Conservation (phyloP, 2,329 filamentous ascomycete genomes). For the Ascochyta pisi region DNA sequence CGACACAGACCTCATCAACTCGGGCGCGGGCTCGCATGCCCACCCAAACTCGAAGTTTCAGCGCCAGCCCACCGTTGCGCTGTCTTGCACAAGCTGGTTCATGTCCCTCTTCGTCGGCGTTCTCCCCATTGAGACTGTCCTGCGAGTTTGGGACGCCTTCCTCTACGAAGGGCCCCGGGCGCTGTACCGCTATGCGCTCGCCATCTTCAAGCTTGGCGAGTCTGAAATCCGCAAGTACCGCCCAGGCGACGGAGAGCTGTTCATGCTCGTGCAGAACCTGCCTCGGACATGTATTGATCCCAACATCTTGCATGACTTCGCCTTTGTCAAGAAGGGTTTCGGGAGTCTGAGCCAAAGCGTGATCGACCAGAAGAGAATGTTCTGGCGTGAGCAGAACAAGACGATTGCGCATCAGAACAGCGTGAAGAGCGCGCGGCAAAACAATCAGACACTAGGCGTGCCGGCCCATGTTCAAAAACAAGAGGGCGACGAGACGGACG, state of each 20-base stretch:
- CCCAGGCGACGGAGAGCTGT: constrained; percentile 90
- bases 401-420: constrained; percentile 30
- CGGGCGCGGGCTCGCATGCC: constrained; percentile 41
- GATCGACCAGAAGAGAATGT: constrained; percentile 73
- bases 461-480: constrained; percentile 3
- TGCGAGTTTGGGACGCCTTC: constrained; percentile 94
- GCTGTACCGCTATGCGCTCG: constrained; percentile 87
- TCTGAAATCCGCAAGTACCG: constrained; percentile 75
- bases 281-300: constrained; percentile 82
- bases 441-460: constrained; percentile 4
- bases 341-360: constrained; percentile 80
- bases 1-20: constrained; percentile 65
- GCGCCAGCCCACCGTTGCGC: constrained; percentile 82
- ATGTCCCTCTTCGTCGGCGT: constrained; percentile 97
- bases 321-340: constrained; percentile 80
- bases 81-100: constrained; percentile 96
- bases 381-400: constrained; percentile 45
- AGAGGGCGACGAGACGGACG: constrained; percentile 29
- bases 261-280: constrained; percentile 88
- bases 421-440: constrained; percentile 25
- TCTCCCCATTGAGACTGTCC: constrained; percentile 86
- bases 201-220: constrained; percentile 90
- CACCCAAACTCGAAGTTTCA: constrained; percentile 47
- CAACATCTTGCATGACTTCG: constrained; percentile 81
- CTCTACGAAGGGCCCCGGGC: constrained; percentile 96